A percentile compares a stretch with the other conserved stretches of the same genome.
Conservation (phyloP, 208 protist species). For the Leishmania tarentolae region DNA sequence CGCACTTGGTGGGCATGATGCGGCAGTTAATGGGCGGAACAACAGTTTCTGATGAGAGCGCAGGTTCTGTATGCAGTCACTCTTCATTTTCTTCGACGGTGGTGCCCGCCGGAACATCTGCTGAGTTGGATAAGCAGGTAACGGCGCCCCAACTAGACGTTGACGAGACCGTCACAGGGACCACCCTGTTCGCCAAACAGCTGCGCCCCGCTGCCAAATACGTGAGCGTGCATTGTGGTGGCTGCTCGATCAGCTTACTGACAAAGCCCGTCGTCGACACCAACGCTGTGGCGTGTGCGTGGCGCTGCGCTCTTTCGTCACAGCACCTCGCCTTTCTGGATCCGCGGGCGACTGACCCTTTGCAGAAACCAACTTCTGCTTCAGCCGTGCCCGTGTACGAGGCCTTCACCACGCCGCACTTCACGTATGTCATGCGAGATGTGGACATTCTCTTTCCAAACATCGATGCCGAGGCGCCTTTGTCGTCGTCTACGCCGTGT, state of each 20-base stretch:
- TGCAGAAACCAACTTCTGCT: neutral
- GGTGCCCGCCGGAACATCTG: neutral
- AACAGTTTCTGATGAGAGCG: neutral
- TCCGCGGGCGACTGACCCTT: neutral
- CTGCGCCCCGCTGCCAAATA: slow-evolving; percentile 22
- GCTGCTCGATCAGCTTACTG: slow-evolving; percentile 27
- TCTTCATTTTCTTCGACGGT: neutral
- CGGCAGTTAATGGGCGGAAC: slow-evolving; percentile 1
- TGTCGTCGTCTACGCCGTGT: slow-evolving; percentile 1
- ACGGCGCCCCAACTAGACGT: slow-evolving; percentile 6
- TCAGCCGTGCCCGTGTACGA: slow-evolving; percentile 27
- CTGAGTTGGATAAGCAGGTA: neutral
- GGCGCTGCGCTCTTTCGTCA: slow-evolving; percentile 13
- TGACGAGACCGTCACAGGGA: slow-evolving; percentile 11
- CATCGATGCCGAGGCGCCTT: slow-evolving; percentile 19
- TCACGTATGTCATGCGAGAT: slow-evolving; percentile 38
- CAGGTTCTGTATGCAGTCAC: neutral
- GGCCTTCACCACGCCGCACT: slow-evolving; percentile 23
- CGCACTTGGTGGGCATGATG: slow-evolving; percentile 16
- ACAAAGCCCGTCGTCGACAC: slow-evolving; percentile 12
- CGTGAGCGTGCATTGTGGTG: slow-evolving; percentile 28
- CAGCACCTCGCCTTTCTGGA: slow-evolving; percentile 19
- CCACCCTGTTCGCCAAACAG: slow-evolving; percentile 17
- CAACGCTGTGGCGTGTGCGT: slow-evolving; percentile 24
- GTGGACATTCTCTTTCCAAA: slow-evolving; percentile 37